A percentile compares a stretch with the other conserved stretches of the same genome.
These are phyloP conservation scores for Lasiodiplodia citricola DNA, from an alignment of 2,329 filamentous ascomycete genomes.

Conservation along the genomic window DNA sequence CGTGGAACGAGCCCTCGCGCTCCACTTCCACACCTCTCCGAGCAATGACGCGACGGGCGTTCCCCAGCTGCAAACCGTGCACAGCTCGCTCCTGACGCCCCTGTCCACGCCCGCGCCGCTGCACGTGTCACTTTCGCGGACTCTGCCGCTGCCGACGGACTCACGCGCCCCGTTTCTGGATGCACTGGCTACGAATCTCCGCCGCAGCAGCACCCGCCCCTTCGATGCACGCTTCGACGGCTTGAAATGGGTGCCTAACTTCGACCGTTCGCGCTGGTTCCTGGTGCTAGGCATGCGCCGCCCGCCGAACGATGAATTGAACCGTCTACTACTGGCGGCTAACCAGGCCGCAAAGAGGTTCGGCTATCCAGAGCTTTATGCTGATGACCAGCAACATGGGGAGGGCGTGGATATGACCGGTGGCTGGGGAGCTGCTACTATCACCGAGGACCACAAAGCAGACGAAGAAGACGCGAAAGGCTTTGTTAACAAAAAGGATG, in stretches of 20 bases:
- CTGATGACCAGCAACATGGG: conserved; percentile 34
- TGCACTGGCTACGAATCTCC: conserved; percentile 53
- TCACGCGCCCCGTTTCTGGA: conserved; percentile 72
- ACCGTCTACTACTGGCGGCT: conserved; percentile 65
- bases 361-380: conserved; percentile 75
- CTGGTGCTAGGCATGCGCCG: conserved; percentile 71
- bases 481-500: conserved; percentile 32
- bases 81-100: conserved; percentile 32
- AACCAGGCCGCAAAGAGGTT: conserved; percentile 67
- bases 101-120: conserved; percentile 67
- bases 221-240: conserved; percentile 54
- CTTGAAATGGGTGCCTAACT: conserved; percentile 70
- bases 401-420: conserved; percentile 33
- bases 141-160: conserved; percentile 75
- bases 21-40: conserved; percentile 25
- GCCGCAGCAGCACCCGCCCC: conserved; percentile 52
- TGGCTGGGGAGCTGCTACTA: background rate
- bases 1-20: conserved; percentile 28
- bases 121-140: conserved; percentile 88
- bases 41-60: background rate
- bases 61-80: conserved; percentile 1
- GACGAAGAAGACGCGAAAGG: conserved; percentile 31
- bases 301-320: conserved; percentile 44
- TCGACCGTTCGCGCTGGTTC: conserved; percentile 76
- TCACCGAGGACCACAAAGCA: background rate